These are phyloP conservation scores for Cudoniella acicularis DNA, from an alignment of 495 filamentous ascomycete genomes.

Conservation along the genomic window DNA sequence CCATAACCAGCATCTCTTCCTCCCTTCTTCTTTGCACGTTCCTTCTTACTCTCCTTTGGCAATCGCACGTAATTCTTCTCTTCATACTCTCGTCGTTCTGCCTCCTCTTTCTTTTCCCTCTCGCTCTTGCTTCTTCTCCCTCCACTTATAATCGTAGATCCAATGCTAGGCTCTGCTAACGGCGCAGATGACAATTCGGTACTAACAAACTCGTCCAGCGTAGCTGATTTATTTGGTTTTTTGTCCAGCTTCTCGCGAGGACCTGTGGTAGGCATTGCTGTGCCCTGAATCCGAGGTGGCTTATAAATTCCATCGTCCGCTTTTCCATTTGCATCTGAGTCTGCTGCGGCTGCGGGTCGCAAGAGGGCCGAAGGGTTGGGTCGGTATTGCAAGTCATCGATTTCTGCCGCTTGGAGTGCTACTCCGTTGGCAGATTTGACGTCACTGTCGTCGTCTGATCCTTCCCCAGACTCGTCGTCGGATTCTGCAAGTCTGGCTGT, in stretches of 20 bases:
- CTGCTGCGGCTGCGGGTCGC: slow-evolving; percentile 36
- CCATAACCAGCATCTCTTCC: slow-evolving; percentile 60
- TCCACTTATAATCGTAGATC: slow-evolving; percentile 68
- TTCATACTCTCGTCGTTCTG: slow-evolving; percentile 73
- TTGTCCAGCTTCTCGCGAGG: slow-evolving; percentile 52
- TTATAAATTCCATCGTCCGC: slow-evolving; percentile 65
- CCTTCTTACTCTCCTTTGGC: slow-evolving; percentile 78
- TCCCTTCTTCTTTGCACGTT: slow-evolving; percentile 46
- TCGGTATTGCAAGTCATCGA: slow-evolving; percentile 63
- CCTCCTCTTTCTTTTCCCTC: slow-evolving; percentile 64
- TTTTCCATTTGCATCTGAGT: slow-evolving; percentile 28
- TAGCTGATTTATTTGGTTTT: slow-evolving; percentile 60
- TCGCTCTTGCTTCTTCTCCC: slow-evolving; percentile 72
- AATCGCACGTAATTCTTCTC: slow-evolving; percentile 83
- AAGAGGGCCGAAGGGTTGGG: slow-evolving; percentile 60
- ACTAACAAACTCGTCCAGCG: slow-evolving; percentile 80
- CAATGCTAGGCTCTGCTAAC: slow-evolving; percentile 75
- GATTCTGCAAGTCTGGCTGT: slow-evolving; percentile 25
- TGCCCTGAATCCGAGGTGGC: slow-evolving; percentile 80
- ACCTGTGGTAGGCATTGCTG: slow-evolving; percentile 60
- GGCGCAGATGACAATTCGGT: slow-evolving; percentile 77
- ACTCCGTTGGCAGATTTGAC: slow-evolving; percentile 18
- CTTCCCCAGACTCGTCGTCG: slow-evolving; percentile 37
- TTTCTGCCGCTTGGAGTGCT: slow-evolving; percentile 20
- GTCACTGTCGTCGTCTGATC: slow-evolving; percentile 23